Evolutionary conservation across 1,284 basidiomycete genomes (phyloP), one percentile per base, ranked within the genome.

Genomic region (Ustanciosporium gigantosporum): DNA sequence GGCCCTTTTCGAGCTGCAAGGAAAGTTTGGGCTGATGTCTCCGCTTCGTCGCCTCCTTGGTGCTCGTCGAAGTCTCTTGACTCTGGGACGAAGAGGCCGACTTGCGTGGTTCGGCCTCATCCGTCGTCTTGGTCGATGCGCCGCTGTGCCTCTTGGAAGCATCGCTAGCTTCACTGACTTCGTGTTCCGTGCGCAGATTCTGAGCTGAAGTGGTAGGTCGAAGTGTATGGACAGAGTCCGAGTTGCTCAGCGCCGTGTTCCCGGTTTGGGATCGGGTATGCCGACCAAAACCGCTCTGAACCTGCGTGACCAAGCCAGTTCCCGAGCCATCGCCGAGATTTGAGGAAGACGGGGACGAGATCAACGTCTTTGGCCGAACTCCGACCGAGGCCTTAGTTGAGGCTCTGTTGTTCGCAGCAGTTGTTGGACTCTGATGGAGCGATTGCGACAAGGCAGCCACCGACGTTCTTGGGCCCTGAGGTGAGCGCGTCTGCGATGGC

Each of bases 1-100:
- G 47, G 27, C 68, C 68, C 31, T 65, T 65, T n/a, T 73, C 70
- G 24, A 73, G 57, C 32, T 71, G 59, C 20, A 73, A 57, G 31
- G 70, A 71, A 14, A 73, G 46, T 16, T 65, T 48, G 19, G 59
- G 65, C 25, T 66, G 62, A 24, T 66, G 64, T n/a, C 69, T 57
- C 14, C 49, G 52, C 24, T 38, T 36, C 13, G 31, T 41, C 31
- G 38, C 46, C 25, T 58, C 60, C 9, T 45, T 36, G 31, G 51
- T 39, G 24, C 53, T 51, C 6, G 37, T 42, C 16, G 37, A 44
- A 16, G 45, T 44, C 37, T 61, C 58, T 25, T 47, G 51, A 31
- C 51, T 55, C 24, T 50, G 51, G 19, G 47, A 41, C 6, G 68
- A 70, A 2, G 68, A 70, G 0, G 52, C 47, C 5, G 66, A 62